Percentiles rank a stretch among this genome's conserved stretches.
These are phyloP conservation scores for Phalaenopsis equestris DNA, from an alignment of 106 monocot genomes.

Conservation along the genomic window DNA sequence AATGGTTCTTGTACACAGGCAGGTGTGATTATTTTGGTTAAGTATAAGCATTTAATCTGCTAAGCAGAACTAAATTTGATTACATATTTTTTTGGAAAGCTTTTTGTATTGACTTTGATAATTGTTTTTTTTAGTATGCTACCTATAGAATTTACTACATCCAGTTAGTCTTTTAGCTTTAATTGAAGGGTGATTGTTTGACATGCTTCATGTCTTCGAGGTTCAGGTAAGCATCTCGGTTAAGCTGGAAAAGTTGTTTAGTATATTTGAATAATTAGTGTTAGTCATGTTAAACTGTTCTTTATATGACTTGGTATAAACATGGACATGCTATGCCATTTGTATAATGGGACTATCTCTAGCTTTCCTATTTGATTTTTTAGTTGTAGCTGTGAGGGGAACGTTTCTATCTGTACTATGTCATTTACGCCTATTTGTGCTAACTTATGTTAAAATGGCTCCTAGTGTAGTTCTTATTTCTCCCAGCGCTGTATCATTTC, in stretches of 20 bases:
- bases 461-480: neutral
- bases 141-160: neutral
- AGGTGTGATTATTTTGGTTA: conserved; percentile 20
- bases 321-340: neutral
- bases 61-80: neutral
- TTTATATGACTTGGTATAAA: neutral
- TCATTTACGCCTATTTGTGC: neutral
- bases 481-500: neutral
- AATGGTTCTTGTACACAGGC: conserved; percentile 63
- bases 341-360: neutral
- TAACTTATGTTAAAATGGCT: neutral
- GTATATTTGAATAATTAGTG: conserved; percentile 1
- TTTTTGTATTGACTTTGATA: neutral
- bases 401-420: neutral
- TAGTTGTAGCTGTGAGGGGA: neutral
- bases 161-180: neutral
- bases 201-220: neutral
- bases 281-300: neutral
- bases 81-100: neutral
- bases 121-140: neutral
- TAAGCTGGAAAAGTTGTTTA: neutral
- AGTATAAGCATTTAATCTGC: neutral
- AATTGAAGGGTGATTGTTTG: neutral
- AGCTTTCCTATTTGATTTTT: neutral
- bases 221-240: neutral